Base-by-base conservation (phyloP, 2,329 filamentous ascomycete species). In the Arthrobotrys sinensis region DNA sequence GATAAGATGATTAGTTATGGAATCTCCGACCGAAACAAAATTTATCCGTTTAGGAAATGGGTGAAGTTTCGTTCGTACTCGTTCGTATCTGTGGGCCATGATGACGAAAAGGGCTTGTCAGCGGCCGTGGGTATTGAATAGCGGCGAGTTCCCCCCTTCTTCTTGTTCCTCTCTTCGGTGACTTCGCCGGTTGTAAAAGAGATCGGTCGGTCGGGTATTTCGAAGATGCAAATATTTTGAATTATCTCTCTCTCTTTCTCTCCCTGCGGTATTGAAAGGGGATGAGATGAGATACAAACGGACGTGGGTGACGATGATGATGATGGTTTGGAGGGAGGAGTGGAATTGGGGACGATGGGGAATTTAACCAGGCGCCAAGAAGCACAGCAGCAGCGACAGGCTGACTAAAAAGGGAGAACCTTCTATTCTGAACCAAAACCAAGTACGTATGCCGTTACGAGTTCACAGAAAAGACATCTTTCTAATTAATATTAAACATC, bases 51-150 rank as follows among this genome's bases (percentile, higher is more conserved):
- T 45, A 21, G 73, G 24, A 24, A 62, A 52, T 36, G 21, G 28
- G 21, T 46, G 55, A 21, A 32, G 14, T 4, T 4, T 24, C 8
- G 7, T 24, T 12, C 81, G 70, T 69, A 82, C 81, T 55, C 81
- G 79, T 77, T 80, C 81, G 76, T 82, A 82, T 80, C 80, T 76
- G 21, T 79, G 80, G 68, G 79, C 80, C 80, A 81, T 81, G 52
- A 40, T 38, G 52, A 76, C 12, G 50, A 34, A 14, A 24, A 38
- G 32, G 52, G 34, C 52, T 57, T 57, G 10, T n/a, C 12, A 24
- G 19, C 45, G 19, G 19, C 45, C 45, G 19, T 28, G 24, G 16
- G 7, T 34, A n/a, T 52, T 16, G 40, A 40, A 43, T 14, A 60
- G 34, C 5, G 32, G n/a, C 53, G 53, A 60, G 53, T 32, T 16